A percentile compares a stretch with the other conserved stretches of the same genome.
phyloP scores from a whole-genome alignment of 306 rosid genomes.

The Abrus precatorius region DNA sequence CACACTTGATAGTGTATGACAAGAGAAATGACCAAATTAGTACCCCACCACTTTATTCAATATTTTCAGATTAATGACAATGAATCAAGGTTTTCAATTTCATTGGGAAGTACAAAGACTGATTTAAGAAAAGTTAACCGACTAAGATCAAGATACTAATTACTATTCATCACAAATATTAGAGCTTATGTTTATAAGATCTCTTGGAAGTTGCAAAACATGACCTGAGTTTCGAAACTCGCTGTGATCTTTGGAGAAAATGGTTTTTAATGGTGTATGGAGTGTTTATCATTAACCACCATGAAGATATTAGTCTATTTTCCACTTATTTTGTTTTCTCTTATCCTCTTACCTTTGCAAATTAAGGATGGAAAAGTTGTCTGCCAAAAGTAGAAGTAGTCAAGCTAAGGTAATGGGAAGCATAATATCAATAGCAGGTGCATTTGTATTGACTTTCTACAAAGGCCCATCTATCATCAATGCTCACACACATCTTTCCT shows the following conservation, averaged over 20 bases:
- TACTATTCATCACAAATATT: background rate
- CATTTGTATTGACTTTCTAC: constrained; percentile 84
- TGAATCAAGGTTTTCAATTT: background rate
- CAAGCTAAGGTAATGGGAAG: constrained; percentile 88
- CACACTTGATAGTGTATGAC: background rate
- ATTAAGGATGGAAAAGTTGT: constrained; percentile 83
- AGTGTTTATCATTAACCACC: constrained; percentile 1
- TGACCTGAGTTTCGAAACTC: too few relatives aligned
- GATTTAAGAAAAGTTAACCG: constrained; percentile 4
- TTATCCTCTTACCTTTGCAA: background rate
- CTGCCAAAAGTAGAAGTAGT: constrained; percentile 66
- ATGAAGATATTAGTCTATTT: background rate
- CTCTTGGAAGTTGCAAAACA: background rate
- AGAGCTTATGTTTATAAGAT: background rate
- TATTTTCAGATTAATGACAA: background rate
- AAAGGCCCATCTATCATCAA: constrained; percentile 68
- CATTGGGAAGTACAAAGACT: background rate
- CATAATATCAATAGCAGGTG: constrained; percentile 79
- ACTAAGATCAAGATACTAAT: background rate
- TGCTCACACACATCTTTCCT: constrained; percentile 33
- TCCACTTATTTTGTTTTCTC: background rate
- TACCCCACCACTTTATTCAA: background rate
- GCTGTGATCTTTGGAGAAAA: constrained; percentile 19
- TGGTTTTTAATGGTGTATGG: background rate
- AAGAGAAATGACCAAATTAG: background rate